Percentiles rank a stretch among this genome's conserved stretches.
Evolutionary conservation across 805 yeast species (phyloP).

Genomic region (Kuraishia piskuri): DNA sequence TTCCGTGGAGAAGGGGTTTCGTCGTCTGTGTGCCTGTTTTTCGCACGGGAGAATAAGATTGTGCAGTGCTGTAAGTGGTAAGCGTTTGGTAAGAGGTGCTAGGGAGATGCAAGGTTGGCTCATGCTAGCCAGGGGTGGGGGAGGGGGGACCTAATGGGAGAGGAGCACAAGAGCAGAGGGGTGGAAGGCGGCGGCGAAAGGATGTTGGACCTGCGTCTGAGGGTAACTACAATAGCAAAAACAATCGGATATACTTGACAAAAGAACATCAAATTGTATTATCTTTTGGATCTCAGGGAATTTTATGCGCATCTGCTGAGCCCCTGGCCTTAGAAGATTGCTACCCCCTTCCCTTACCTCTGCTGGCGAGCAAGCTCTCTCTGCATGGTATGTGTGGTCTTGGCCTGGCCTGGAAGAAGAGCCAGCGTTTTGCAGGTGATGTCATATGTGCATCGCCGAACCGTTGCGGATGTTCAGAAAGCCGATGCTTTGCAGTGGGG

Average conservation of each 20-base stretch:
- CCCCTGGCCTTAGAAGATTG: too few relatives aligned
- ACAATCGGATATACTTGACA: too few relatives aligned
- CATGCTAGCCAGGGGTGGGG: background rate
- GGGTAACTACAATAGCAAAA: too few relatives aligned
- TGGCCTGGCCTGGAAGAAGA: background rate
- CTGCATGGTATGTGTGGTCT: too few relatives aligned
- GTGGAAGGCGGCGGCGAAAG: too few relatives aligned
- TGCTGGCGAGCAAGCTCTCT: background rate
- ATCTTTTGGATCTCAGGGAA: too few relatives aligned
- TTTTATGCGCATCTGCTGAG: too few relatives aligned
- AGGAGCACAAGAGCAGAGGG: too few relatives aligned
- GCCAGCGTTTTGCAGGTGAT: background rate
- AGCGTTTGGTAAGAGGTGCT: background rate
- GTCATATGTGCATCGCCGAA: background rate
- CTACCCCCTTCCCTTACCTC: too few relatives aligned
- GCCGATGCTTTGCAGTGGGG: background rate
- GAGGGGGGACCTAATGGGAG: background rate
- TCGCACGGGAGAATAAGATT: background rate
- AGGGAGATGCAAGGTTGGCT: background rate
- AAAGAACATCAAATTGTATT: too few relatives aligned
- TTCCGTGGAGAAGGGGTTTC: background rate
- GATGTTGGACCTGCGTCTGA: too few relatives aligned
- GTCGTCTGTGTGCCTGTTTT: background rate
- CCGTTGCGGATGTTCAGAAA: background rate
- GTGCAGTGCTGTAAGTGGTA: background rate